Conservation (phyloP, 2,329 filamentous ascomycete species). For the Colletotrichum sp. region DNA sequence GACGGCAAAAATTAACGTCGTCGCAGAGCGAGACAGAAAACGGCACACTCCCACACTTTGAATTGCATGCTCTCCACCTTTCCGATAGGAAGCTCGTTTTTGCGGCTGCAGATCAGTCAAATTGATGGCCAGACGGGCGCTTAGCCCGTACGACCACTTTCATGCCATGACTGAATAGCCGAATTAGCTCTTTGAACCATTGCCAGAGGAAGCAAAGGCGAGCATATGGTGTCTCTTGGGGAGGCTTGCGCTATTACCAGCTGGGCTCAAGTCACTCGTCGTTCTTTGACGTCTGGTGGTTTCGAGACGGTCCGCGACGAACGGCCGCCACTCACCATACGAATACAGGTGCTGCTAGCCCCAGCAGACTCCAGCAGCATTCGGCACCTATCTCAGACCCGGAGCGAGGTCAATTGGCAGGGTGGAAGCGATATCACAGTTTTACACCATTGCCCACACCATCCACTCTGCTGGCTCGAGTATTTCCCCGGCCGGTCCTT, state of each 20-base stretch:
- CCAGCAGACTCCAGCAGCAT: not conserved
- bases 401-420: not conserved
- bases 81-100: conserved; percentile 1
- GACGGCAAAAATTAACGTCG: not conserved
- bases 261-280: not conserved
- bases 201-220: conserved; percentile 2
- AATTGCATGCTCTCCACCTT: not conserved
- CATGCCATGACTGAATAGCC: not conserved
- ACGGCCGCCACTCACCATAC: not conserved
- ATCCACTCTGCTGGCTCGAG: not conserved
- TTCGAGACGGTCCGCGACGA: conserved; percentile 2
- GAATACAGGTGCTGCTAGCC: not conserved
- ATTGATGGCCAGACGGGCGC: conserved; percentile 10
- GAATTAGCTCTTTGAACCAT: not conserved
- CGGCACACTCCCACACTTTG: not conserved
- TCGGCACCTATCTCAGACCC: too few relatives aligned
- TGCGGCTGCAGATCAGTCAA: conserved; percentile 12
- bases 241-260: not conserved
- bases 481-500: not conserved
- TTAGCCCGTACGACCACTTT: conserved; percentile 10
- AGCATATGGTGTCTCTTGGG: not conserved
- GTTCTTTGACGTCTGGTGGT: conserved; percentile 14
- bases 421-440: not conserved
- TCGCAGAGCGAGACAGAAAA: conserved; percentile 6
- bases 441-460: conserved; percentile 1